Base-by-base conservation (phyloP, 805 yeast genomes). In the Ogataea trehaloabstinens region DNA sequence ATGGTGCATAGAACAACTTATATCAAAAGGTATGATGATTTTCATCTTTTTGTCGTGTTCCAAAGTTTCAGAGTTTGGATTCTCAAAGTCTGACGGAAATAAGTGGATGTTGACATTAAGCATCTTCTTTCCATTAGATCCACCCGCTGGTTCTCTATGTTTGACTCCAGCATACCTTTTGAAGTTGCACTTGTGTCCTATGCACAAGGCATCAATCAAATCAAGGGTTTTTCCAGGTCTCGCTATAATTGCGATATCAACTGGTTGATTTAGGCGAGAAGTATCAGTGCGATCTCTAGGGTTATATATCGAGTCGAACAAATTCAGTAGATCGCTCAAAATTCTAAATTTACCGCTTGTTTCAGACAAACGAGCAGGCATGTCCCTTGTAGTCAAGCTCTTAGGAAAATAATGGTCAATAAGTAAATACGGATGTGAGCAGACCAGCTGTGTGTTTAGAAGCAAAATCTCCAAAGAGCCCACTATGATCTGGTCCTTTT, bases 391-490 rank as follows among this genome's bases (percentile, higher is more conserved):
- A 8, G 76, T 73, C 44, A 86, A 67, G 44, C 81, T 80, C 60
- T 82, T 86, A 12, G 98, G 98, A 73, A 87, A 75, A 51, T 82
- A 81, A 58, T 90, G 95, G 41, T 81, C 82, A 38, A 91, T 86
- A 36, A 91, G 64, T 35, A 91, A 62, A 52, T 84, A 90, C 0
- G 98, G 98, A 63, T 91, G 99, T 0, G 91, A 78, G 18, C 95
- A 80, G 2, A 90, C 93, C 19, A 82, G 69, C 57, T 82, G 82
- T 31, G 90, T 78, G 62, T 90, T 89, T 41, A 75, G 62, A 42
- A 86, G 75, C 60, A 95, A 76, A 6, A 86, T 82, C 43, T 79
- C 75, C 58, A 91, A 70, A 0, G 95, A 81, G 53, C 86, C 86
- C n/a, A 80, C 68, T 25, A 85, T 75, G 20, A 85, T 76, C 33